Conservation (phyloP, 805 yeast species). For the Tetrapisispora iriomotensis region DNA sequence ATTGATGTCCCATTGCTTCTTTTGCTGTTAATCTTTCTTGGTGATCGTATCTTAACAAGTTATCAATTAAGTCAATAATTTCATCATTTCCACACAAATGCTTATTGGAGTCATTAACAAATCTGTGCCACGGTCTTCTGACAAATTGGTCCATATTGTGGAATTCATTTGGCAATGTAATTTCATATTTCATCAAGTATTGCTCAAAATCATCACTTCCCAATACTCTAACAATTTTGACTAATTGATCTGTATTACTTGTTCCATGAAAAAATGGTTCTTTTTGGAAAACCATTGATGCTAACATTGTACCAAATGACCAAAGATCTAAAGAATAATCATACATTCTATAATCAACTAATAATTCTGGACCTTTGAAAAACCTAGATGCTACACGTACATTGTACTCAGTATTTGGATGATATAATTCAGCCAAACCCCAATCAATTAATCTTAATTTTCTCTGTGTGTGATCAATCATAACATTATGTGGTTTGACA, state of each 20-base stretch:
- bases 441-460: conserved; percentile 80
- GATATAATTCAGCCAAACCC: conserved; percentile 94
- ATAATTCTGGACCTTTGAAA: conserved; percentile 86
- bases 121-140: conserved; percentile 78
- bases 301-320: conserved; percentile 91
- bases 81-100: conserved; percentile 50
- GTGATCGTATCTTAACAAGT: conserved; percentile 72
- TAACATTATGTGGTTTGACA: conserved; percentile 90
- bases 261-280: conserved; percentile 92
- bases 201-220: conserved; percentile 73
- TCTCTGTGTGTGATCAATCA: conserved; percentile 75
- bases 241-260: conserved; percentile 83
- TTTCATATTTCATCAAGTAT: conserved; percentile 62
- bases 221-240: conserved; percentile 77
- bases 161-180: conserved; percentile 64
- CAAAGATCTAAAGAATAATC: conserved; percentile 88
- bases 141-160: conserved; percentile 67
- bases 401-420: conserved; percentile 79
- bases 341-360: conserved; percentile 77
- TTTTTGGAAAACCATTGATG: conserved; percentile 79
- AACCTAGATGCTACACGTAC: conserved; percentile 91
- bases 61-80: conserved; percentile 61
- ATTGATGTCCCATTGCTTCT: conserved; percentile 70
- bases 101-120: conserved; percentile 60
- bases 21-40: conserved; percentile 79